Evolutionary conservation across 2,329 filamentous ascomycete genomes (phyloP).

Genomic region (Polytolypa hystricis): DNA sequence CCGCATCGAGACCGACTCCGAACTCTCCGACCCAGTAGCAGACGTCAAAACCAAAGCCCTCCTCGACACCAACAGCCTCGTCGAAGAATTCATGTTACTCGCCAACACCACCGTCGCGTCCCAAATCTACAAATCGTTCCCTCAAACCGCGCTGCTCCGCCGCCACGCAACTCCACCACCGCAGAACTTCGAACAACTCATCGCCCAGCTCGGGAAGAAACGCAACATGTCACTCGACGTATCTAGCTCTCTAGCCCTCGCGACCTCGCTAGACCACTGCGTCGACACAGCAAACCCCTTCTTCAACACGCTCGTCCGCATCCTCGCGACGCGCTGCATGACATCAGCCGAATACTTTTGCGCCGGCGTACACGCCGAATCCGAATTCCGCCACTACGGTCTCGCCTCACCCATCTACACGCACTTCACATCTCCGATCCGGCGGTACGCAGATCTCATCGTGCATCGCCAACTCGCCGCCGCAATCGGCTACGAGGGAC

Average conservation of each 20-base stretch:
- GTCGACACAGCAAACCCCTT: constrained; percentile 73
- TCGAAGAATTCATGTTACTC: constrained; percentile 98
- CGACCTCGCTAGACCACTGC: constrained; percentile 81
- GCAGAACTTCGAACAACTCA: constrained; percentile 90
- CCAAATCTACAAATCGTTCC: constrained; percentile 83
- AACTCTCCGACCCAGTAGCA: constrained; percentile 80
- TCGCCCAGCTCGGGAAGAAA: constrained; percentile 82
- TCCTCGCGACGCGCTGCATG: constrained; percentile 98
- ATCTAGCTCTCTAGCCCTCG: constrained; percentile 84
- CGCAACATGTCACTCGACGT: constrained; percentile 66
- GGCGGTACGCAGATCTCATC: constrained; percentile 92
- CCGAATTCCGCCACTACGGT: constrained; percentile 94
- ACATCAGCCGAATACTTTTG: constrained; percentile 98
- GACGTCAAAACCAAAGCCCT: constrained; percentile 93
- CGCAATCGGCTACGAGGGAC: constrained; percentile 71
- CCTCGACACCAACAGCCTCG: constrained; percentile 90
- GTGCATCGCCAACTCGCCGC: constrained; percentile 91
- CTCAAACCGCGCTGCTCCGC: constrained; percentile 86
- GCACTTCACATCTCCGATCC: constrained; percentile 94
- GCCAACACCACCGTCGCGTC: constrained; percentile 91
- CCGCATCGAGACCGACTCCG: constrained; percentile 86
- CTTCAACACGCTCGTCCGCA: constrained; percentile 96
- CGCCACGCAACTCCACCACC: constrained; percentile 87
- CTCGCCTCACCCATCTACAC: constrained; percentile 96
- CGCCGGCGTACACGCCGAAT: constrained; percentile 81